Evolutionary conservation across 257 asterid genomes (phyloP).

Genomic region (Plantago ovata): DNA sequence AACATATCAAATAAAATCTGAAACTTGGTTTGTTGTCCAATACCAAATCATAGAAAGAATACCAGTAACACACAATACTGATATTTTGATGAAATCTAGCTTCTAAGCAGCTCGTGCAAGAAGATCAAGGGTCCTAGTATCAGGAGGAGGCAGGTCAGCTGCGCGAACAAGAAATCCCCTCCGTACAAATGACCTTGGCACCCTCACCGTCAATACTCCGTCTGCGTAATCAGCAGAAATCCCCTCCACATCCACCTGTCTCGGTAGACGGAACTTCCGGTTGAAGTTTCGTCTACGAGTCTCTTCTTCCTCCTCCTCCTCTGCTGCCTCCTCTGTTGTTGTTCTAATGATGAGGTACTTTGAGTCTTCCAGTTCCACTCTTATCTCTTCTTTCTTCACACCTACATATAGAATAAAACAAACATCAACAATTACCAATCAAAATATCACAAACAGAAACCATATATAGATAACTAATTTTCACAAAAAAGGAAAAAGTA

Average conservation of each 20-base stretch:
- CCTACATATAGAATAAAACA: constrained; percentile 30
- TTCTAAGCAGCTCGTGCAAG: constrained; percentile 75
- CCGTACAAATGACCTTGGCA: constrained; percentile 50
- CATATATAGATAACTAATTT: too few species aligned
- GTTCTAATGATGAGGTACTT: constrained; percentile 61
- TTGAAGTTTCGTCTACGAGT: constrained; percentile 36
- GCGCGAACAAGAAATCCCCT: constrained; percentile 44
- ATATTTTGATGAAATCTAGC: neutral
- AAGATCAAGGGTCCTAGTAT: constrained; percentile 8
- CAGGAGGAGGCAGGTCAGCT: constrained; percentile 26
- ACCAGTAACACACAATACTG: too few species aligned
- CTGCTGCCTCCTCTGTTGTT: neutral
- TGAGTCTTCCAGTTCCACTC: constrained; percentile 65
- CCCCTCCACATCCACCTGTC: constrained; percentile 45
- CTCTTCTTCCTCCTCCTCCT: constrained; percentile 23
- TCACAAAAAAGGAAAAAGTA: too few species aligned
- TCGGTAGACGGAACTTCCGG: constrained; percentile 65
- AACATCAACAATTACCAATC: neutral
- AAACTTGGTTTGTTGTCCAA: too few species aligned
- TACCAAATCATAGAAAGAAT: too few species aligned
- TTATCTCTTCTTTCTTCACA: constrained; percentile 61
- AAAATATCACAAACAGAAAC: too few species aligned
- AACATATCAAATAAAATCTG: too few species aligned
- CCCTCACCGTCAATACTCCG: constrained; percentile 58
- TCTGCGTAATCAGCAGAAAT: constrained; percentile 58